phyloP scores from a whole-genome alignment of 2,329 filamentous ascomycete species.

The Monosporascus sp. region DNA sequence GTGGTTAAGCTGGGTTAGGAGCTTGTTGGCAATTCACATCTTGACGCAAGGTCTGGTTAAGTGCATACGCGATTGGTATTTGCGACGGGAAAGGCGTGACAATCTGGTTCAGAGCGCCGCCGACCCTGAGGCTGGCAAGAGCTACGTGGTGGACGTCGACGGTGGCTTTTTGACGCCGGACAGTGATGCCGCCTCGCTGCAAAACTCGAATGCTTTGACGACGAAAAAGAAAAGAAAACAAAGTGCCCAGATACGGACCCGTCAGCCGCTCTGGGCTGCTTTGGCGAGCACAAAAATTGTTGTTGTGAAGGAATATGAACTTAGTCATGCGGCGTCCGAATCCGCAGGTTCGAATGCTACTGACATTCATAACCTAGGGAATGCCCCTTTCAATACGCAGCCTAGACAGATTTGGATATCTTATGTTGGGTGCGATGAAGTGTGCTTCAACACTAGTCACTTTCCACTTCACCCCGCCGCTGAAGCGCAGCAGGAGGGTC shows the following conservation, averaged over 20 bases:
- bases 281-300: conserved; percentile 95
- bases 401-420: conserved; percentile 75
- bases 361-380: conserved; percentile 71
- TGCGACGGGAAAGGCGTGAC: conserved; percentile 54
- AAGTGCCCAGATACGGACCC: conserved; percentile 81
- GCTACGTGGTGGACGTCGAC: conserved; percentile 34
- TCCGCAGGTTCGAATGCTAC: conserved; percentile 69
- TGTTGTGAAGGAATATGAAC: conserved; percentile 84
- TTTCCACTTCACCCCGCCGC: conserved; percentile 43
- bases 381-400: conserved; percentile 66
- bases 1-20: conserved; percentile 62
- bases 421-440: conserved; percentile 71
- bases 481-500: conserved; percentile 31
- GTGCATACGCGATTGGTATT: conserved; percentile 64
- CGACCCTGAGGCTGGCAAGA: conserved; percentile 61
- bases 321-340: conserved; percentile 71
- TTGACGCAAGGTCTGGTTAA: conserved; percentile 67
- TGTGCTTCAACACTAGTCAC: conserved; percentile 69
- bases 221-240: conserved; percentile 86
- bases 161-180: conserved; percentile 49
- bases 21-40: conserved; percentile 68
- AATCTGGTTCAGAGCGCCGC: conserved; percentile 40
- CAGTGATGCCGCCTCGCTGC: conserved; percentile 45
- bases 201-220: conserved; percentile 52
- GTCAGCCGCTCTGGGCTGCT: conserved; percentile 90